A percentile compares a stretch with the other conserved stretches of the same genome.
Evolutionary conservation across 73 alveolate genomes (phyloP).

Genomic region (Tetrahymena thermophila): DNA sequence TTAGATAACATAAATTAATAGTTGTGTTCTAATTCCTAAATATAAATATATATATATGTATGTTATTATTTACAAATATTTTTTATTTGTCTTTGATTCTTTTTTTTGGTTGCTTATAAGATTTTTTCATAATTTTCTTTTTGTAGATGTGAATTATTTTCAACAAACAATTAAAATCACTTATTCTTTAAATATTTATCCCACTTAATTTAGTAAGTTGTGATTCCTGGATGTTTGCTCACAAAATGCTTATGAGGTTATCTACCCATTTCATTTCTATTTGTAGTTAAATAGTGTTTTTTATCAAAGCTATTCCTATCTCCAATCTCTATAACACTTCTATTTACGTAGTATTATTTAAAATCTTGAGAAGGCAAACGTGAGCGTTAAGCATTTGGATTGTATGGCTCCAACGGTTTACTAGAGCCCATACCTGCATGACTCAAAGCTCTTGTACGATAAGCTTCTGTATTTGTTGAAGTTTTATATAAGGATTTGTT

Average conservation of each 20-base stretch:
- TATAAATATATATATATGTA: no score
- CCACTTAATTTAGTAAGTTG: neutral
- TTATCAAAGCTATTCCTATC: neutral
- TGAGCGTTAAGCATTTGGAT: neutral
- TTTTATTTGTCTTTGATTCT: neutral
- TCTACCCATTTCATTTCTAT: neutral
- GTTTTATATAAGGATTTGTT: neutral
- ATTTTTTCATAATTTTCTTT: neutral
- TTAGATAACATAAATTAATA: neutral
- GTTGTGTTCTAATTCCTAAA: neutral
- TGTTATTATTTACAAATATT: neutral
- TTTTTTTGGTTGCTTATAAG: neutral
- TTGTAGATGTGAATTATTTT: neutral
- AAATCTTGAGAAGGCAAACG: neutral
- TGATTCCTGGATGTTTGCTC: neutral
- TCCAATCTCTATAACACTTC: neutral
- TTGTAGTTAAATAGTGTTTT: neutral
- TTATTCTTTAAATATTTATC: neutral
- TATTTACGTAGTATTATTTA: neutral
- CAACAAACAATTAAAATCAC: neutral
- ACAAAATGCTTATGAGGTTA: neutral
- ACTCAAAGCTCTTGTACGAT: neutral
- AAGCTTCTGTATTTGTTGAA: neutral
- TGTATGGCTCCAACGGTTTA: neutral
- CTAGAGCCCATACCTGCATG: neutral